Conservation (phyloP, 306 rosid species). For the Trifolium fragiferum region DNA sequence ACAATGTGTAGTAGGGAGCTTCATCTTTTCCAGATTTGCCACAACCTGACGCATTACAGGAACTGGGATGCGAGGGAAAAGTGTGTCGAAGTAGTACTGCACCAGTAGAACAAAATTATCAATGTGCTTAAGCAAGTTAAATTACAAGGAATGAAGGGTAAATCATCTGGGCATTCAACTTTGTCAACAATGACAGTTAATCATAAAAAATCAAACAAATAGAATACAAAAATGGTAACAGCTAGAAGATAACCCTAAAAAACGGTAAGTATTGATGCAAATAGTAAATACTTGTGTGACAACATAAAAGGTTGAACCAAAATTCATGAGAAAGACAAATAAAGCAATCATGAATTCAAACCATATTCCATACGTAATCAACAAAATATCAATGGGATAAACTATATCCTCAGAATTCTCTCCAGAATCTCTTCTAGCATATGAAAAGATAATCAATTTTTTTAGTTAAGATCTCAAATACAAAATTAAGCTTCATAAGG, state of each 20-base stretch:
- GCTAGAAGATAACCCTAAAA: constrained; percentile 14
- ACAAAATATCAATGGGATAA: neutral
- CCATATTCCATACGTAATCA: neutral
- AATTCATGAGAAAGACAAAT: neutral
- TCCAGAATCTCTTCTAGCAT: neutral
- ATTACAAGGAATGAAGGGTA: neutral
- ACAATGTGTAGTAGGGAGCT: constrained; percentile 76
- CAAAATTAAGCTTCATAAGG: constrained; percentile 1
- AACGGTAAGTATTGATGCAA: neutral
- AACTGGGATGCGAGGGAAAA: constrained; percentile 96
- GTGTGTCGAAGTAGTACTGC: constrained; percentile 99
- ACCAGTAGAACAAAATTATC: constrained; percentile 45
- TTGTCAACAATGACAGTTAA: constrained; percentile 6
- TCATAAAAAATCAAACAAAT: constrained; percentile 26
- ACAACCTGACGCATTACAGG: constrained; percentile 93
- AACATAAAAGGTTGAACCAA: neutral
- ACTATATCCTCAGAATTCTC: neutral
- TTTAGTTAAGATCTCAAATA: constrained; percentile 3
- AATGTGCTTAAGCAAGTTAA: constrained; percentile 35
- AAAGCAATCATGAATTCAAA: neutral
- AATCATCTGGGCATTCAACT: constrained; percentile 13
- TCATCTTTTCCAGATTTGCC: constrained; percentile 77
- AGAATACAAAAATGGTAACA: constrained; percentile 16
- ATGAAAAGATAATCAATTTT: neutral
- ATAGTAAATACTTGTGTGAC: neutral